Evolutionary conservation across 2,329 filamentous ascomycete species (phyloP), one percentile per base, ranked within the genome.

Genomic region (Fusarium sp.): DNA sequence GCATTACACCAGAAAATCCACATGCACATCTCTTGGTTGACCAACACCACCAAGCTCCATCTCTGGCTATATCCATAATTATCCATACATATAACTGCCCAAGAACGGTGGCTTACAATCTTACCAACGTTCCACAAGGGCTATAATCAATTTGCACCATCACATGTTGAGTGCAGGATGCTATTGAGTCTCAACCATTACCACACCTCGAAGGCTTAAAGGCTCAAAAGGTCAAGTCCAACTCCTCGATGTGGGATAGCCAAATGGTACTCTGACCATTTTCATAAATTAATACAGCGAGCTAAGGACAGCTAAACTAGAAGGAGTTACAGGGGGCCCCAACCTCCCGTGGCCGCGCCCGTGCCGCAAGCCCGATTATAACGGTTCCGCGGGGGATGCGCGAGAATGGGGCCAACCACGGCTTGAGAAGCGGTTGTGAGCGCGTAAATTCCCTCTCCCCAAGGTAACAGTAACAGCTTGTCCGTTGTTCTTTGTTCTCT

Each of bases 291-390:
- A 20, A 19, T 53, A 20, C 17, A 33, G 17, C 41, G 35, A 45
- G 41, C 49, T 57, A 64, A 44, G 59, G 45, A 59, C 51, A 28
- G 35, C 62, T 65, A 56, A 55, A 17, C 50, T 28, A 22, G 24
- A 37, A 54, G 44, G 62, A 37, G 26, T 15, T 33, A 6, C 30
- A 49, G 47, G 41, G 35, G 35, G 45, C 40, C 22, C 5, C 24
- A 24, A 50, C 58, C 40, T 41, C 45, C 39, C 48, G 51, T 53
- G 55, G 22, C 66, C 44, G 66, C 70, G 66, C 66, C 66, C 44
- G 66, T 69, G 66, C 66, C 66, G 66, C 62, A 69, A 55, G 58
- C 57, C 46, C 57, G 41, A 51, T 30, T 45, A 28, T 35, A 63
- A 63, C 56, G 49, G 55, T 44, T 41, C 37, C 46, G 15, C 35